Evolutionary conservation across 2,329 filamentous ascomycete genomes (phyloP), one percentile per base, ranked within the genome.

Genomic region (Paracamarosporium sp.): DNA sequence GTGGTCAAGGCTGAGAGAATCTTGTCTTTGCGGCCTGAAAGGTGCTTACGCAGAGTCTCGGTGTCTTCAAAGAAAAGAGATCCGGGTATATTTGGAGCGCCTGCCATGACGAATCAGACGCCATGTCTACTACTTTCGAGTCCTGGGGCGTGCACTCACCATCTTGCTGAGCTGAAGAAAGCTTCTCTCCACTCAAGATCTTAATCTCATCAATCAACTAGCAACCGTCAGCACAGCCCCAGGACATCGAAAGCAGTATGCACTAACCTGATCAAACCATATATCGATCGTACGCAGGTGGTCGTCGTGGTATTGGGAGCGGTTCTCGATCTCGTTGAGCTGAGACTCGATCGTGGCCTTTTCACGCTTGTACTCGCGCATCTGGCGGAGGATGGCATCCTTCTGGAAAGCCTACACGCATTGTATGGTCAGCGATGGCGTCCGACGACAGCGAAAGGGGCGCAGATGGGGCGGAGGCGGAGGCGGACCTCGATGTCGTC

Each of bases 311-410:
- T 95, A 88, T 61, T 86, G 84, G 28, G 90, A 87, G 71, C 88
- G 86, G 75, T 92, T 93, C 64, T 91, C 86, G 62, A 96, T 82
- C 64, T 96, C 91, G 72, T 89, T 89, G 60, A 97, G 82, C 72
- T 91, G 90, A 57, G 87, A 83, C 80, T 98, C 93, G 61, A 96
- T 82, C 38, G 90, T 90, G 56, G 85, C 84, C 75, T 93, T 93
- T 75, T 96, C 92, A 68, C 95, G 89, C 80, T 96, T 97, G 79
- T 96, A 97, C 79, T 98, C 95, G 74, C 93, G 91, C 93, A 99
- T 97, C 80, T 97, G 94, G 57, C 96, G 92, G 71, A 91, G 90
- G 75, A 99, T 97, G 63, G 95, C 95, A 81, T 97, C 95, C 81
- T 98, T 99, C 80, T 94, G 91, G 72, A 90, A 95, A 74, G 90